phyloP scores from a whole-genome alignment of 495 filamentous ascomycete species.

The Trypethelium eluteriae region DNA sequence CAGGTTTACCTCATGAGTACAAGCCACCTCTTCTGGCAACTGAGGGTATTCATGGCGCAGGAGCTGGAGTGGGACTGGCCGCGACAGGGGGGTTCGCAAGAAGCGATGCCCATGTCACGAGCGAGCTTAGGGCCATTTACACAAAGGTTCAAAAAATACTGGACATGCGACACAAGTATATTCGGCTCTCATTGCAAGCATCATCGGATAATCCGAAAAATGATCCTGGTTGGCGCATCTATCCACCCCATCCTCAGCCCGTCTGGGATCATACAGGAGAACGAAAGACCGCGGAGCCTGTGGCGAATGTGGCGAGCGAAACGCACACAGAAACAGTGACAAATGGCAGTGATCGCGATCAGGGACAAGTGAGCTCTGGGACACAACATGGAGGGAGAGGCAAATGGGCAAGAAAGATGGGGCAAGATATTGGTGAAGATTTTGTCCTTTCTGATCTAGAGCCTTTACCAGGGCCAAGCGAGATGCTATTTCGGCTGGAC shows the following conservation, averaged over 20 bases:
- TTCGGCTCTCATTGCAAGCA: slow-evolving; percentile 75
- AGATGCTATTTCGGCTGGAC: slow-evolving; percentile 70
- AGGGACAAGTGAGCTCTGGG: not conserved
- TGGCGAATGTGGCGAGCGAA: not conserved
- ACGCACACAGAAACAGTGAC: not conserved
- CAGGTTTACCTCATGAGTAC: slow-evolving; percentile 42
- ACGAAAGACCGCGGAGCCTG: slow-evolving; percentile 35
- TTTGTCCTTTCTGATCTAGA: slow-evolving; percentile 72
- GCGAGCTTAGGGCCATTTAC: slow-evolving; percentile 77
- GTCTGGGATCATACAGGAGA: slow-evolving; percentile 72
- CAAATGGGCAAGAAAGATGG: slow-evolving; percentile 60
- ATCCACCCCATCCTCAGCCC: slow-evolving; percentile 82
- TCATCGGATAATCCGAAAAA: slow-evolving; percentile 79
- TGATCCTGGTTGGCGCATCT: slow-evolving; percentile 74
- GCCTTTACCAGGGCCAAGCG: slow-evolving; percentile 61
- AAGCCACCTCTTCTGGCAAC: slow-evolving; percentile 40
- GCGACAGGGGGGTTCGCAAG: slow-evolving; percentile 43
- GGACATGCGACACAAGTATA: slow-evolving; percentile 81
- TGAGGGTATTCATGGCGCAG: slow-evolving; percentile 46
- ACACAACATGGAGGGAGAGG: slow-evolving; percentile 6
- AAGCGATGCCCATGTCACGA: slow-evolving; percentile 61
- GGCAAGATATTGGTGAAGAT: slow-evolving; percentile 83
- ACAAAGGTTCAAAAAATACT: slow-evolving; percentile 76
- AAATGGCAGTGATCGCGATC: not conserved
- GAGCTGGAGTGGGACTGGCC: slow-evolving; percentile 45